phyloP scores from a whole-genome alignment of 345 rosid species.

The Melaleuca alternifolia region DNA sequence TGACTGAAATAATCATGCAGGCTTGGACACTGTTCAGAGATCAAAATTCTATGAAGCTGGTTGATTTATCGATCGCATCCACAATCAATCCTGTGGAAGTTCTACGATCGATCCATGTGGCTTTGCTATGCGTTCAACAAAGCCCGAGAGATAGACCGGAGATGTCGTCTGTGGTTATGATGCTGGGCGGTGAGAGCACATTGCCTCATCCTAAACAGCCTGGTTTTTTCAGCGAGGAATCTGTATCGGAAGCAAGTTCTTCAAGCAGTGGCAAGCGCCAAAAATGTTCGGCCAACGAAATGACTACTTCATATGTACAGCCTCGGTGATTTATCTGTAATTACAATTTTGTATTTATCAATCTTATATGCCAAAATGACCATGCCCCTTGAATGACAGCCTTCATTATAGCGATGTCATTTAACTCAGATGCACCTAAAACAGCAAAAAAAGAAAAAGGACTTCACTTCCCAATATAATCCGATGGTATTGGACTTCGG shows the following conservation, averaged over 20 bases:
- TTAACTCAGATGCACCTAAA: no score
- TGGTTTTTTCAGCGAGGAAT: neutral
- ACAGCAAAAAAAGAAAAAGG: neutral
- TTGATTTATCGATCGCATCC: neutral
- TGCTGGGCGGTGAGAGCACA: neutral
- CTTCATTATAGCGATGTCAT: neutral
- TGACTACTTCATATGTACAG: neutral
- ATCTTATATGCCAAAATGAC: neutral
- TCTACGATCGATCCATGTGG: constrained; percentile 3
- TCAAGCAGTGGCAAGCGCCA: neutral
- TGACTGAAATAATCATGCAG: neutral
- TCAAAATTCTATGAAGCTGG: neutral
- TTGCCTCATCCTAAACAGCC: constrained; percentile 3
- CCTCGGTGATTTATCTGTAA: neutral
- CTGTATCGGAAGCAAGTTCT: neutral
- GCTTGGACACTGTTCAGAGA: constrained; percentile 1
- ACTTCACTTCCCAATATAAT: neutral
- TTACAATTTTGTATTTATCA: neutral
- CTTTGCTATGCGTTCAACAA: neutral
- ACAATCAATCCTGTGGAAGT: neutral
- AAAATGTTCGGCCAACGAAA: neutral
- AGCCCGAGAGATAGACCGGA: constrained; percentile 1
- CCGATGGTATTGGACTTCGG: neutral
- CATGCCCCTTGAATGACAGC: neutral
- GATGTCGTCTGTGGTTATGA: neutral